A percentile compares a stretch with the other conserved stretches of the same genome.
Evolutionary conservation across 78 protist genomes (phyloP).

Genomic region (Planoprotostelium fungivorum): DNA sequence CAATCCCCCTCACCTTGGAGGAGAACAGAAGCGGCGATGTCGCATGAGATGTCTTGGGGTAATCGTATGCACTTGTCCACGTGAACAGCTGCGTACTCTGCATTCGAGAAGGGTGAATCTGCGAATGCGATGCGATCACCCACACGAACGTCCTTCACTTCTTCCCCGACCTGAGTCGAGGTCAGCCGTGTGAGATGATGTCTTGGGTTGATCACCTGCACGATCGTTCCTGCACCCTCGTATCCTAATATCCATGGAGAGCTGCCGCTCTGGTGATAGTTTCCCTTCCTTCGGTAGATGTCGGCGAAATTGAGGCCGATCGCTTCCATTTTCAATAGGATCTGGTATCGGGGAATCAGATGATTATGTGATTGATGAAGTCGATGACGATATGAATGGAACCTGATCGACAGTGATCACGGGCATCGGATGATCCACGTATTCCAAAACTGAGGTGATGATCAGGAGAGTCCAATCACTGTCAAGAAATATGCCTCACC

Average conservation of each 20-base stretch:
- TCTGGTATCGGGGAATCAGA: not conserved
- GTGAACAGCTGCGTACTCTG: not conserved
- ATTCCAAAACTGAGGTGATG: not conserved
- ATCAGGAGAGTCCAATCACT: not conserved
- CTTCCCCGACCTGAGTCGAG: not conserved
- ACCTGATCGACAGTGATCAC: not conserved
- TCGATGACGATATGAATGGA: not conserved
- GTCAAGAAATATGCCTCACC: not conserved
- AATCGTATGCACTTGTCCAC: not conserved
- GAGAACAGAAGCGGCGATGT: not conserved
- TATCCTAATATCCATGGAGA: not conserved
- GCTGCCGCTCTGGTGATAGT: not conserved
- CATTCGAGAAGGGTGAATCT: constrained; percentile 2
- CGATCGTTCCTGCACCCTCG: not conserved
- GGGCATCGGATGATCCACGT: not conserved
- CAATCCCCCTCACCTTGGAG: not conserved
- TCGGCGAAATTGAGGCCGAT: constrained; percentile 15
- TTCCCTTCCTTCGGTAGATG: constrained; percentile 4
- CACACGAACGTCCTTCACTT: not conserved
- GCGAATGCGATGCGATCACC: constrained; percentile 2
- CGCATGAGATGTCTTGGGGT: not conserved
- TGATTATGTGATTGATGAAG: too few species aligned
- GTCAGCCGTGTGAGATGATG: too few species aligned
- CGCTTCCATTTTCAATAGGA: not conserved
- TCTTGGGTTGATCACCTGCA: not conserved